phyloP scores from a whole-genome alignment of 164 flowering plant genomes.

The Annona squamosa region DNA sequence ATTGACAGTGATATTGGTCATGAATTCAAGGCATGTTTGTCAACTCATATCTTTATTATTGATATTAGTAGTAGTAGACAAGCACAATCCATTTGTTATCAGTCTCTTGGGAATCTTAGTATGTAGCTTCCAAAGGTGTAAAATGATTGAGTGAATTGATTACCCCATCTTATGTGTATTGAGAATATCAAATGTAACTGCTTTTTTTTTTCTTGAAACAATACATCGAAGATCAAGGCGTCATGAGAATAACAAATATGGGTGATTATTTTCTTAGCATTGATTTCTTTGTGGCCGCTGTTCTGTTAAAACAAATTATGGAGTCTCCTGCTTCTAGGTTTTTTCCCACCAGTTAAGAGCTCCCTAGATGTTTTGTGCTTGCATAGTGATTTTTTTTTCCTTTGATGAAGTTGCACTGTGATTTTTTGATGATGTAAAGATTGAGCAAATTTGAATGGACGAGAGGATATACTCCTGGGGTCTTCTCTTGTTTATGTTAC shows the following conservation, averaged over 20 bases:
- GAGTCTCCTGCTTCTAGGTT: not conserved
- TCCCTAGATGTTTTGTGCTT: not conserved
- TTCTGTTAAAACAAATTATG: not conserved
- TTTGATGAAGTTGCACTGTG: too few species aligned
- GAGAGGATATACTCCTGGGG: not conserved
- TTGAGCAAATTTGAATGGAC: not conserved
- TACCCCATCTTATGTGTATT: too few species aligned
- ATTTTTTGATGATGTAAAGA: not conserved
- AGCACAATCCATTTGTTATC: too few species aligned
- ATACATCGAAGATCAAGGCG: too few species aligned
- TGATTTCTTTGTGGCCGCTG: not conserved
- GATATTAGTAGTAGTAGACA: too few species aligned
- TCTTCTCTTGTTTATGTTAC: not conserved
- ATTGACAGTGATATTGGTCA: slow-evolving; percentile 83
- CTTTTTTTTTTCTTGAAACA: too few species aligned
- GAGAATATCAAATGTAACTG: too few species aligned
- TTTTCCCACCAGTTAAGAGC: not conserved
- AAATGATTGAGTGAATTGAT: too few species aligned
- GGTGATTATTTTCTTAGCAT: not conserved
- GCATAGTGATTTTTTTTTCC: not conserved
- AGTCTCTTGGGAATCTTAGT: too few species aligned
- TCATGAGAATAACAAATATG: not conserved
- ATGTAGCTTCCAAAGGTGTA: too few species aligned
- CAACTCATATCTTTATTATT: slow-evolving; percentile 8
- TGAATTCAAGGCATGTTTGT: slow-evolving; percentile 71